A percentile compares a stretch with the other conserved stretches of the same genome.
phyloP scores from a whole-genome alignment of 2,329 filamentous ascomycete genomes.

The Trichoderma koningii region DNA sequence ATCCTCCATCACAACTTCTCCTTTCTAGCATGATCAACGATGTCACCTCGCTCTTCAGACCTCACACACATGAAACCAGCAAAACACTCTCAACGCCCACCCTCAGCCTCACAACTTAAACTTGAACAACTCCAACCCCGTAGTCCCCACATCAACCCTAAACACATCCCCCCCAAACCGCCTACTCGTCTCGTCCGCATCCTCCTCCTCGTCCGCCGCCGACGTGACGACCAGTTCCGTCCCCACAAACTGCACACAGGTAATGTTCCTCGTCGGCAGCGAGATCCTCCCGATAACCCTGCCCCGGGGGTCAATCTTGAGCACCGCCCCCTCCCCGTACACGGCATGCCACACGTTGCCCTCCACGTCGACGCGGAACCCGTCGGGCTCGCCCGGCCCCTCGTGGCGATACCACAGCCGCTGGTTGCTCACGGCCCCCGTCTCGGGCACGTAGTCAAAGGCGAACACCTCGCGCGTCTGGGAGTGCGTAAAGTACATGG shows the following conservation, averaged over 20 bases:
- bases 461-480: conserved; percentile 69
- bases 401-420: conserved; percentile 73
- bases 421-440: conserved; percentile 66
- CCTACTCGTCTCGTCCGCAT: conserved; percentile 59
- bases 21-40: too few relatives aligned
- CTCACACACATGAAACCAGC: too few relatives aligned
- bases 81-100: too few relatives aligned
- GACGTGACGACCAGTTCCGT: conserved; percentile 77
- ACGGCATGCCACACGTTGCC: conserved; percentile 88
- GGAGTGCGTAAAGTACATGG: conserved; percentile 83
- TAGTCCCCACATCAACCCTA: conserved; percentile 73
- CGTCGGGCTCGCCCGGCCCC: conserved; percentile 71
- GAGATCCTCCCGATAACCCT: conserved; percentile 72
- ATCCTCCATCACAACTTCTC: too few relatives aligned
- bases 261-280: conserved; percentile 76
- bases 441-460: conserved; percentile 70
- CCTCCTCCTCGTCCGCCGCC: conserved; percentile 64
- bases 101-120: conserved; percentile 53
- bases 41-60: too few relatives aligned
- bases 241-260: conserved; percentile 79
- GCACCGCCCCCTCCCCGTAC: conserved; percentile 75
- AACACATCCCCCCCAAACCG: conserved; percentile 72
- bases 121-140: conserved; percentile 63
- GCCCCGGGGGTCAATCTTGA: conserved; percentile 71
- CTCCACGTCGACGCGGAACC: conserved; percentile 79